Conservation (phyloP, 164 flowering plant genomes). For the Nymphaea colorata region DNA sequence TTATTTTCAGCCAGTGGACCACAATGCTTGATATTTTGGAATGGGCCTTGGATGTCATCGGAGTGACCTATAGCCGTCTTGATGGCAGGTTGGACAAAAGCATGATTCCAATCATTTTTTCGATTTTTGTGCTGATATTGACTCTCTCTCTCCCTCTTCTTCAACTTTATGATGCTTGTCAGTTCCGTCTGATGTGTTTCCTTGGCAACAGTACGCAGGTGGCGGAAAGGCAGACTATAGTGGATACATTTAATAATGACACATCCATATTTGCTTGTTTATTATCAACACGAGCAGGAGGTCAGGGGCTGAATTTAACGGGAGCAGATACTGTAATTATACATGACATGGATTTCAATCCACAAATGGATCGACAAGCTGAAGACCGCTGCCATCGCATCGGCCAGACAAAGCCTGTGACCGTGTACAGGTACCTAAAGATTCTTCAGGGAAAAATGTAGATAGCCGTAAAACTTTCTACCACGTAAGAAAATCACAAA, state of each 20-base stretch:
- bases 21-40: constrained; percentile 98
- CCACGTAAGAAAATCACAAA: too few species aligned
- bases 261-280: constrained; percentile 82
- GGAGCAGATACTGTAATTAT: constrained; percentile 96
- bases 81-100: constrained; percentile 64
- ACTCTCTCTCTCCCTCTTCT: not conserved
- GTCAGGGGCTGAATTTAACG: constrained; percentile 86
- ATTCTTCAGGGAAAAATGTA: not conserved
- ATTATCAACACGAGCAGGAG: constrained; percentile 95
- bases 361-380: constrained; percentile 93
- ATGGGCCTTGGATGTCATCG: constrained; percentile 91
- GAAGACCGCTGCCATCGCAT: constrained; percentile 97
- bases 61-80: constrained; percentile 72
- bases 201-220: constrained; percentile 68
- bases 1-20: constrained; percentile 97
- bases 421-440: constrained; percentile 57
- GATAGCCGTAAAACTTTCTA: not conserved
- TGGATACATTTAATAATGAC: constrained; percentile 79
- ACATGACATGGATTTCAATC: constrained; percentile 98
- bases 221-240: constrained; percentile 80
- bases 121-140: too few species aligned
- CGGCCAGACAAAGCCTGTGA: constrained; percentile 88
- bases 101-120: not conserved
- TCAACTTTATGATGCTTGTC: not conserved
- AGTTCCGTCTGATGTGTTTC: not conserved